Base-by-base conservation (phyloP, 2,329 filamentous ascomycete species). In the Fusarium fracticaudum region DNA sequence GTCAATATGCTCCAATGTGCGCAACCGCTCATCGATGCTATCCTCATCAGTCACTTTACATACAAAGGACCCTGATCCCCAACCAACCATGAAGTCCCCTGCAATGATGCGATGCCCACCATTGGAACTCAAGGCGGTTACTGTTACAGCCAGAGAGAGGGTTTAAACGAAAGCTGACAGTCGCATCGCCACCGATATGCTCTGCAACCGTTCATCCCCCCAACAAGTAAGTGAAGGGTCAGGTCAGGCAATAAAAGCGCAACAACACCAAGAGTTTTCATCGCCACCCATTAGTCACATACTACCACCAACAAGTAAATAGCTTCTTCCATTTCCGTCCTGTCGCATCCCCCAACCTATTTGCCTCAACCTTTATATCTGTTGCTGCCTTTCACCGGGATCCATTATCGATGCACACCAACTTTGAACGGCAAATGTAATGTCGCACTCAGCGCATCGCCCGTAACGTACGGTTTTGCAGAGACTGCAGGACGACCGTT, bases 251-350 rank as follows among this genome's bases (percentile, higher is more conserved):
- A 54, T 29, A 54, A 54, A 54, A 29, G n/a, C 51, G 51, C 35
- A 54, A 54, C 65, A 69, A 69, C 67, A 69, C 59, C 67, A 69
- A 69, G 65, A 41, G 58, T 58, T 59, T 20, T 20, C 43, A 71
- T 73, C 59, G 71, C 70, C 70, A 73, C 70, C 45, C 55, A 54
- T 69, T 69, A 69, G 65, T 69, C 65, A 70, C 50, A 35, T 37
- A 35, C 37, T 64, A 57, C 40, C 40, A 69, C 58, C 58, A 57
- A 64, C 40, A 47, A n/a, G 17, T 67, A 45, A 60, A 67, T 67
- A 61, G 41, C 35, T 33, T 67, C 65, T 53, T 69, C 65, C 64
- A 24, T 64, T 69, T 69, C 65, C 26, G 67, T 69, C 67, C 6
- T 38, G 40, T 53, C 67, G 59, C 67, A 69, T 58, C 40, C 45